Conservation (phyloP, 192 early-diverging fungal genomes). For the Polychytrium aggregatum region DNA sequence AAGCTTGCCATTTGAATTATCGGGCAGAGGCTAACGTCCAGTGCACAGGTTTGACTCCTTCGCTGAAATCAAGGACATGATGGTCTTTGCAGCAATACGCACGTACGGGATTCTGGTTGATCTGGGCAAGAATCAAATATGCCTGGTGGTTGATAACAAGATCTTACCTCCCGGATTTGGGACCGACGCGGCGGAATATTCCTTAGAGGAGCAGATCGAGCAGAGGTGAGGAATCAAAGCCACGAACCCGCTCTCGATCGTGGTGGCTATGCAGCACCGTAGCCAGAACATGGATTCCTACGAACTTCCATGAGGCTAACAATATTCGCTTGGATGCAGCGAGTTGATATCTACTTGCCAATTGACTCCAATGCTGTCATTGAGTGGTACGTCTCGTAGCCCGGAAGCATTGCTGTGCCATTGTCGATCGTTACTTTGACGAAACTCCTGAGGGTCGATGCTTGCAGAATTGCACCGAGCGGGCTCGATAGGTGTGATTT, state of each 20-base stretch:
- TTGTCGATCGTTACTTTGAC: too few relatives aligned
- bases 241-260: too few relatives aligned
- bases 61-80: background rate
- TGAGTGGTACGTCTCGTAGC: too few relatives aligned
- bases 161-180: conserved; percentile 27
- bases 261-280: too few relatives aligned
- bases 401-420: too few relatives aligned
- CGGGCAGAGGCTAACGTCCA: conserved; percentile 7
- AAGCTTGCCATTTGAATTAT: too few relatives aligned
- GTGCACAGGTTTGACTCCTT: background rate
- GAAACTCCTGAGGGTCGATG: too few relatives aligned
- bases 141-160: conserved; percentile 27
- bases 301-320: too few relatives aligned
- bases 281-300: too few relatives aligned
- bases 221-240: conserved; percentile 17
- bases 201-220: conserved; percentile 13
- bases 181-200: conserved; percentile 18
- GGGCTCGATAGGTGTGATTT: too few relatives aligned
- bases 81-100: conserved; percentile 20
- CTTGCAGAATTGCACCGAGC: too few relatives aligned
- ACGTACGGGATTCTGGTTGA: conserved; percentile 36
- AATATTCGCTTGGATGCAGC: too few relatives aligned
- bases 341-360: conserved; percentile 14
- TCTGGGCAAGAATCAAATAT: conserved; percentile 21
- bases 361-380: conserved; percentile 32